phyloP scores from a whole-genome alignment of 305 asterid genomes.

The Rubia tinctorum region DNA sequence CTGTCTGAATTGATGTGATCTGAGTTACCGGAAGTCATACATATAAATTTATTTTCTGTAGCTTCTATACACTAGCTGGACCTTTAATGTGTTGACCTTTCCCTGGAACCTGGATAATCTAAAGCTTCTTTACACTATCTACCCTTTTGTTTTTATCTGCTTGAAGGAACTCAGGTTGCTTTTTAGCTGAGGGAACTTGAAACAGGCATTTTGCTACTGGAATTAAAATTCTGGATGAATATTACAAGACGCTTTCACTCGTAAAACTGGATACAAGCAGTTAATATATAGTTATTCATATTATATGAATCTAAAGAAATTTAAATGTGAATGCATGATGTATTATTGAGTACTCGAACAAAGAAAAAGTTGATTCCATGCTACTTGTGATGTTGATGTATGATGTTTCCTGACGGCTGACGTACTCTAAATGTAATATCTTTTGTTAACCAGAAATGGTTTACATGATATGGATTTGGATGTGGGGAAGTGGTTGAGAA shows the following conservation, averaged over 20 bases:
- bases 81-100: background rate
- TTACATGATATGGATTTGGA: slow-evolving; percentile 87
- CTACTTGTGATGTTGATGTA: background rate
- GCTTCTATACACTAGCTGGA: background rate
- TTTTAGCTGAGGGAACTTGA: background rate
- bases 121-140: background rate
- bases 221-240: background rate
- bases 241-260: background rate
- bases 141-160: background rate
- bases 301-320: background rate
- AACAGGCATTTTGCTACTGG: background rate
- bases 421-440: slow-evolving; percentile 12
- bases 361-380: background rate
- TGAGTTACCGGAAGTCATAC: background rate
- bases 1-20: background rate
- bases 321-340: background rate
- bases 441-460: slow-evolving; percentile 64
- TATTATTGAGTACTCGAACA: background rate
- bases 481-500: slow-evolving; percentile 97
- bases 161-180: background rate
- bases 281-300: background rate
- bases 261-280: background rate
- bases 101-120: background rate
- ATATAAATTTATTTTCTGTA: background rate
- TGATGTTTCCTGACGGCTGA: background rate